phyloP scores from a whole-genome alignment of 805 yeast species.

The Ascoidea asiatica region DNA sequence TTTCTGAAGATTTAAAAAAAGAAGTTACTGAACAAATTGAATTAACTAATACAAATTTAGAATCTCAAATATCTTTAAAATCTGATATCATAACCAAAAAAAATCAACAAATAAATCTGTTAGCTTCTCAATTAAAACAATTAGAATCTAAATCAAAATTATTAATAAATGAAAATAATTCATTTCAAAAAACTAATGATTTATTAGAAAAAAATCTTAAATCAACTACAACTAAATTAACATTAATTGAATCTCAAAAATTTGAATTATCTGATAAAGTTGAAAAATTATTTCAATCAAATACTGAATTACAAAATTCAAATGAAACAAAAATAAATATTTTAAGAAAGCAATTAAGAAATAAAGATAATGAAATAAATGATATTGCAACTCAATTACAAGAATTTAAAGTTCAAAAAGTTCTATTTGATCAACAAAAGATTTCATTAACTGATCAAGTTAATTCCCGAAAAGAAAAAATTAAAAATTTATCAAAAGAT shows the following conservation, averaged over 20 bases:
- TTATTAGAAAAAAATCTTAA: neutral
- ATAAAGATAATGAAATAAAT: neutral
- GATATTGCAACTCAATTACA: neutral
- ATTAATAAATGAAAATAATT: neutral
- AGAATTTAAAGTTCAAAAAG: neutral
- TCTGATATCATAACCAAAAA: neutral
- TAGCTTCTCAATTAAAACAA: neutral
- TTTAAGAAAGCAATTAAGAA: neutral
- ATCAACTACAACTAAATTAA: neutral
- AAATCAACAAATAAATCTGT: neutral
- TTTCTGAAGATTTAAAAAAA: neutral
- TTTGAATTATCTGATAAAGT: neutral
- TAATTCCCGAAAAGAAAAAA: neutral
- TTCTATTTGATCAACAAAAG: neutral
- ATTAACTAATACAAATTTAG: neutral
- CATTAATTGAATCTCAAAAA: neutral
- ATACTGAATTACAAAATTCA: neutral
- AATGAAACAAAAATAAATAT: neutral
- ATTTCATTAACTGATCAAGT: neutral
- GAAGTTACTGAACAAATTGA: neutral
- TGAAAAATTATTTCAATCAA: neutral
- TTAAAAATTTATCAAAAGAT: neutral
- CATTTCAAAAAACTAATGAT: neutral
- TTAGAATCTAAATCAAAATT: neutral
- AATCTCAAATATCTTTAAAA: neutral